Base-by-base conservation (phyloP, 75 land plant genomes). In the Pinus albicaulis region DNA sequence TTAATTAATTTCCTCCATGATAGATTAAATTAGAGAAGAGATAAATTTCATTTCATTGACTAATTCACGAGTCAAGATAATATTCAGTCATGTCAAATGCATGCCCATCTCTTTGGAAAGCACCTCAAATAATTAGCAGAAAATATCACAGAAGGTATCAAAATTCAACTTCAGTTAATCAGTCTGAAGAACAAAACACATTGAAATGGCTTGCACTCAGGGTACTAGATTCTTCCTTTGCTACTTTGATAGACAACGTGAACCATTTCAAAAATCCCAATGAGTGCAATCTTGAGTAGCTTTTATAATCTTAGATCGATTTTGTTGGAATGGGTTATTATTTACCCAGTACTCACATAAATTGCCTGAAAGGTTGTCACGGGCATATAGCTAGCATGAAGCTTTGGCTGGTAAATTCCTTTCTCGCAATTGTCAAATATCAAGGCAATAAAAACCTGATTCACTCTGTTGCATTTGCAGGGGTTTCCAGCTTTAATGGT, bases 401-500 rank as follows among this genome's bases (percentile, higher is more conserved):
- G 7, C 22, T 57, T 57, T 57, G 22, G 59, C n/a, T 57, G 4
- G 19, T 20, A 57, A 17, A 57, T 16, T 17, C n/a, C 4, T 5
- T 20, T 16, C 8, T 20, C 19, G 3, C 3, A 17, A 16, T 17
- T 57, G 11, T 57, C 59, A 19, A 48, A 57, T 19, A 19, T 19
- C 3, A 19, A 57, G 12, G 5, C 19, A 57, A 22, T 16, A 57
- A 57, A 19, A 20, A 3, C 59, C 59, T 57, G 59, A 57, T 57
- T 10, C 53, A 48, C 53, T 10, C 0, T 48, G 11, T 48, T 8
- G 11, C 53, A 48, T 48, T 3, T 10, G 53, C 53, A 94, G 97
- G 90, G 80, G 28, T 74, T 89, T 36, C 82, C 97, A 22, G 58
- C 82, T 6, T 53, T 79, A 10, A 75, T 86, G 78, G 59, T 89